A percentile compares a stretch with the other conserved stretches of the same genome.
Evolutionary conservation across 371 early-diverging fungal genomes (phyloP).

Genomic region (Mucor saturninus): DNA sequence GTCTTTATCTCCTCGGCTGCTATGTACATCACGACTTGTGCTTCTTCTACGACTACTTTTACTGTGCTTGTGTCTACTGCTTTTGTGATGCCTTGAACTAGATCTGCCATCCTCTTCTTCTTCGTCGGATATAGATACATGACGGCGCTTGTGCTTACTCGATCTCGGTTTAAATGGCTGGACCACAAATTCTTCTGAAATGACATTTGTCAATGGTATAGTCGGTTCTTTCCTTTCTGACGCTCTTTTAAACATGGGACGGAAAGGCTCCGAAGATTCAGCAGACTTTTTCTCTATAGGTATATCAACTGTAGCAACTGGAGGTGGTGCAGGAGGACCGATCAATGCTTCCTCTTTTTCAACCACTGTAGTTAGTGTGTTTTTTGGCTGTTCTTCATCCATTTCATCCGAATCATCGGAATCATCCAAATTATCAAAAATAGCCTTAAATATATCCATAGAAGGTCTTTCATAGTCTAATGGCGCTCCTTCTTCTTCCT

Average conservation of each 20-base stretch:
- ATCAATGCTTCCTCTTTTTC: slow-evolving; percentile 31
- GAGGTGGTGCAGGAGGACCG: slow-evolving; percentile 43
- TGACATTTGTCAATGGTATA: slow-evolving; percentile 18
- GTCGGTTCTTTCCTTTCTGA: slow-evolving; percentile 18
- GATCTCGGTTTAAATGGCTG: slow-evolving; percentile 42
- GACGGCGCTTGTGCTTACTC: slow-evolving; percentile 30
- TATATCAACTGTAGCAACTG: slow-evolving; percentile 23
- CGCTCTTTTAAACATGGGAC: slow-evolving; percentile 51
- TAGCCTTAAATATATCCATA: slow-evolving; percentile 88
- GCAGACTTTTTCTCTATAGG: not conserved
- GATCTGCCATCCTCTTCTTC: slow-evolving; percentile 27
- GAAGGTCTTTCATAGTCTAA: slow-evolving; percentile 67
- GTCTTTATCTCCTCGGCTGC: not conserved
- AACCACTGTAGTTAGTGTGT: not conserved
- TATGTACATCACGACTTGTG: not conserved
- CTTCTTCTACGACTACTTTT: slow-evolving; percentile 19
- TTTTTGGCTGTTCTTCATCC: slow-evolving; percentile 30
- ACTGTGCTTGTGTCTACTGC: slow-evolving; percentile 17
- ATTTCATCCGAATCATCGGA: slow-evolving; percentile 62
- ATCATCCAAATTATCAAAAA: slow-evolving; percentile 64
- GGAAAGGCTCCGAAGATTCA: slow-evolving; percentile 30
- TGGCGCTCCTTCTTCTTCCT: slow-evolving; percentile 26
- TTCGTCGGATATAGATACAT: slow-evolving; percentile 39
- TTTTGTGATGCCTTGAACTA: slow-evolving; percentile 7
- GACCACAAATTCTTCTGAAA: slow-evolving; percentile 47